A percentile compares a stretch with the other conserved stretches of the same genome.
Evolutionary conservation across 345 rosid genomes (phyloP).

Genomic region (Arabidopsis thaliana): DNA sequence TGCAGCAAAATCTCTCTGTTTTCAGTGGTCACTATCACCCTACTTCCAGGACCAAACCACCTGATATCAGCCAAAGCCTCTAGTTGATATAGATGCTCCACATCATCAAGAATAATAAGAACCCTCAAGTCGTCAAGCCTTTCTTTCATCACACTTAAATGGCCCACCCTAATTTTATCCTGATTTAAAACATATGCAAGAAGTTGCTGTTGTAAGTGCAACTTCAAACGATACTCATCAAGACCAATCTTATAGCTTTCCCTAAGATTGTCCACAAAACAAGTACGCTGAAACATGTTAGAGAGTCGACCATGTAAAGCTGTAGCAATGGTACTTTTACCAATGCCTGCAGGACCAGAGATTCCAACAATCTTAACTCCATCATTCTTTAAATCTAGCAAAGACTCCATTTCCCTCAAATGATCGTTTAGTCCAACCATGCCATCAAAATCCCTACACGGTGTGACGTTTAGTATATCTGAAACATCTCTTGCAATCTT

Average conservation of each 20-base stretch:
- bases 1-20: not conserved
- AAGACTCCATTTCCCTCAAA: not conserved
- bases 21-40: constrained; percentile 9
- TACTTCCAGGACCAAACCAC: constrained; percentile 12
- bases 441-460: not conserved
- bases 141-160: not conserved
- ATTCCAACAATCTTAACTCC: constrained; percentile 12
- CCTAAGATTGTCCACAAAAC: constrained; percentile 5
- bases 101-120: constrained; percentile 24
- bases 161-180: not conserved
- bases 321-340: constrained; percentile 14
- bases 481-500: not conserved
- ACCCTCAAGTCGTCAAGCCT: not conserved
- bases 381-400: not conserved
- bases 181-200: not conserved
- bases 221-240: not conserved
- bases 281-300: not conserved
- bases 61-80: not conserved
- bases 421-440: not conserved
- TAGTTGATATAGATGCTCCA: not conserved
- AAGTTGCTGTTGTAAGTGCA: not conserved
- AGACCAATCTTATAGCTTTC: not conserved
- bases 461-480: not conserved
- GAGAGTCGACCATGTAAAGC: not conserved
- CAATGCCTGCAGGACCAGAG: constrained; percentile 11